Conservation (phyloP, 352 stramenopile genomes). For the Aphanomyces invadans region DNA sequence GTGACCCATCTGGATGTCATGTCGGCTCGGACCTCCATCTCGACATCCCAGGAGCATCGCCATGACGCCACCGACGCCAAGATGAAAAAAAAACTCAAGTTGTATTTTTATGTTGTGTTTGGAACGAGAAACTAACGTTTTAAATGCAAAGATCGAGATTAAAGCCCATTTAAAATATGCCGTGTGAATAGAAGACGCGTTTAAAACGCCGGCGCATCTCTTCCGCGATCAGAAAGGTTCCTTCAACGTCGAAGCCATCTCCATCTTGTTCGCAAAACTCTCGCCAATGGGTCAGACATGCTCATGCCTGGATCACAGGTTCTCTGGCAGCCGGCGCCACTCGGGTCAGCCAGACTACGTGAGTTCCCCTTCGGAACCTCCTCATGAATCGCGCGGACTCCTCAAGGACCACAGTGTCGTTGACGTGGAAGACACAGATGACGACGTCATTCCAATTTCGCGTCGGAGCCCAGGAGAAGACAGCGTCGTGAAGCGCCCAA, state of each 20-base stretch:
- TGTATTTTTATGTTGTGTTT: no score
- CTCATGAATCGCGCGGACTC: conserved; percentile 33
- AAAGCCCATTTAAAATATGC: no score
- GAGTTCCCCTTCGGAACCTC: conserved; percentile 32
- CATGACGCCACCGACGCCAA: no score
- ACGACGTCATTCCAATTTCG: conserved; percentile 2
- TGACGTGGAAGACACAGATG: conserved; percentile 1
- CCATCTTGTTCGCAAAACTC: not conserved
- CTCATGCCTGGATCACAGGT: conserved; percentile 61
- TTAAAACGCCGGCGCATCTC: not conserved
- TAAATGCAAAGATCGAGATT: no score
- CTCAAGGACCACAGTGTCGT: not conserved
- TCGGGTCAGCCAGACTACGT: conserved; percentile 27
- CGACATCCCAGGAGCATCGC: no score
- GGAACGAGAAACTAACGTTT: no score
- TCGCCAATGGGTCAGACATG: conserved; percentile 59
- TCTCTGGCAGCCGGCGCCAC: conserved; percentile 43
- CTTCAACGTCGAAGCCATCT: not conserved
- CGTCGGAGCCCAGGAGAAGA: not conserved
- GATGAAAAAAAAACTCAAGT: no score
- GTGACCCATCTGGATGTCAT: not conserved
- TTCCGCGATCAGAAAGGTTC: not conserved
- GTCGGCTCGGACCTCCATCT: no score
- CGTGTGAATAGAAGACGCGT: no score
- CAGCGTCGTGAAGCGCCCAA: conserved; percentile 10